These are phyloP conservation scores for Nephelium lappaceum DNA, from an alignment of 345 rosid species.

Conservation along the genomic window DNA sequence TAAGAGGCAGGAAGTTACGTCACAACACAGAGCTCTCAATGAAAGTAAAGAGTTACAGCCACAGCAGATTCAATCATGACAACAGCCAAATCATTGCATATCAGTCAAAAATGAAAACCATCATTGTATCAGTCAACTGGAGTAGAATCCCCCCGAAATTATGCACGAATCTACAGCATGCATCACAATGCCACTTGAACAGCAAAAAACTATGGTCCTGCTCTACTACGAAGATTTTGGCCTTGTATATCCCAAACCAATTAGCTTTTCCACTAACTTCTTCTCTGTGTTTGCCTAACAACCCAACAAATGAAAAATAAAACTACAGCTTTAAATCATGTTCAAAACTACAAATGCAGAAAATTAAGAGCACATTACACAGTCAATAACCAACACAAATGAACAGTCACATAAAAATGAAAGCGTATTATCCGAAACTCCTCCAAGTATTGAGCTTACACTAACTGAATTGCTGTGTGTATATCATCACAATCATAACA, in stretches of 20 bases:
- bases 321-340: not conserved
- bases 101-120: not conserved
- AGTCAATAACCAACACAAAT: not conserved
- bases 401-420: not conserved
- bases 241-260: constrained; percentile 62
- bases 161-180: not conserved
- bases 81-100: not conserved
- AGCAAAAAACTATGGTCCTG: not conserved
- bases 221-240: constrained; percentile 31
- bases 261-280: constrained; percentile 72
- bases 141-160: not conserved
- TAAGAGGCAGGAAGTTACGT: not conserved
- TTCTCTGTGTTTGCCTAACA: constrained; percentile 80
- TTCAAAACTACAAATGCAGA: not conserved
- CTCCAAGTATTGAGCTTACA: constrained; percentile 75
- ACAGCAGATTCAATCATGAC: not conserved
- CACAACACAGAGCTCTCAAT: not conserved
- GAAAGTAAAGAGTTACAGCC: not conserved
- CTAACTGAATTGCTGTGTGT: constrained; percentile 66
- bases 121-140: not conserved
- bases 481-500: not conserved
- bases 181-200: constrained; percentile 9
- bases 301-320: constrained; percentile 8
- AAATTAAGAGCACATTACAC: not conserved
- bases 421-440: constrained; percentile 71